These are phyloP conservation scores for Pyrrhoderma noxium DNA, from an alignment of 1,284 basidiomycete species.

Conservation along the genomic window DNA sequence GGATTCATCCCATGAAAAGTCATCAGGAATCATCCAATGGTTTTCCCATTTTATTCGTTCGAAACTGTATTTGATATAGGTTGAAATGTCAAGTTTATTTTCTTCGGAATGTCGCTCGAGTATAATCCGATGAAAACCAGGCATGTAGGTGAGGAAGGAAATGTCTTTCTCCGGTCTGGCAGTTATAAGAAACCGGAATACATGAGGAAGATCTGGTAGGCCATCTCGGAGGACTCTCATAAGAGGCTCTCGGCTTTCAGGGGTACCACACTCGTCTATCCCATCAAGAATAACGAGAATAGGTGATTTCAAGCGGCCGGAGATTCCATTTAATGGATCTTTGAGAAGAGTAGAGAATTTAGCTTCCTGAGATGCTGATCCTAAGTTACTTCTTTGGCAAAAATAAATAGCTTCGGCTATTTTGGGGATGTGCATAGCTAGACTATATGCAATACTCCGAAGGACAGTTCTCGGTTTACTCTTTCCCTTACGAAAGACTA, in stretches of 20 bases:
- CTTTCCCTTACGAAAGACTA: slow-evolving; percentile 17
- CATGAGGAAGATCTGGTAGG: background rate
- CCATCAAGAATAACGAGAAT: background rate
- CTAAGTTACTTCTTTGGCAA: background rate
- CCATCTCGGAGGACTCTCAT: background rate
- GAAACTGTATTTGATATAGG: background rate
- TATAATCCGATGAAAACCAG: background rate
- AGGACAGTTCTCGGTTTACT: background rate
- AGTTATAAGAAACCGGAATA: slow-evolving; percentile 1
- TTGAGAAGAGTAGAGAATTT: background rate
- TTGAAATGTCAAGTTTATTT: background rate
- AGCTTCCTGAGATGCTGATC: background rate
- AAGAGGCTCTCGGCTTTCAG: background rate
- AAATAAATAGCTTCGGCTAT: background rate
- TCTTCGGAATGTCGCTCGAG: background rate
- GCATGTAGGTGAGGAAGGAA: background rate
- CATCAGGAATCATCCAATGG: no score
- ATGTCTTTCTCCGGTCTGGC: background rate
- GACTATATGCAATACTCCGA: background rate
- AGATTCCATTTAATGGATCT: background rate
- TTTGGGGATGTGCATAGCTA: background rate
- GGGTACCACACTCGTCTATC: background rate
- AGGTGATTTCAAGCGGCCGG: background rate
- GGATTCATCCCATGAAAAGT: background rate
- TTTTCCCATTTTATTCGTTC: background rate